Percentiles rank a stretch among this genome's conserved stretches.
phyloP scores from a whole-genome alignment of 192 early-diverging fungal species.

The Jimgerdemannia flammicorona region DNA sequence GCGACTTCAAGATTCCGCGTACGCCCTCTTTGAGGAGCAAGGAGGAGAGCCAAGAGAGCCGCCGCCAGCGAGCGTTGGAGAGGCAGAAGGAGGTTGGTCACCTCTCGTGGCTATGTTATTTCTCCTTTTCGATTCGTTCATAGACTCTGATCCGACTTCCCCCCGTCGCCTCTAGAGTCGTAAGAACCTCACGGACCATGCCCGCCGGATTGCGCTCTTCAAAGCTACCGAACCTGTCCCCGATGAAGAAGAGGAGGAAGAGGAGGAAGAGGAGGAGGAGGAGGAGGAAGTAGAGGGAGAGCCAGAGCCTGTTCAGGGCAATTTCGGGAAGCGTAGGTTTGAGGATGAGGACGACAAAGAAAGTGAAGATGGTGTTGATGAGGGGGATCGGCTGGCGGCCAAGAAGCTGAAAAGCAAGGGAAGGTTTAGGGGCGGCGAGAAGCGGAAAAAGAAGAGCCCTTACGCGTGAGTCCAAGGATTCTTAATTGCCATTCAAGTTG shows the following conservation, averaged over 20 bases:
- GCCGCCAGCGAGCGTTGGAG: conserved; percentile 29
- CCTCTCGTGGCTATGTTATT: not conserved
- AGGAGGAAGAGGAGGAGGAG: conserved; percentile 14
- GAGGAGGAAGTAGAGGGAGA: conserved; percentile 13
- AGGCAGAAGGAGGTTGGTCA: conserved; percentile 36
- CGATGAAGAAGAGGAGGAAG: conserved; percentile 23
- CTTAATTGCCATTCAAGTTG: not conserved
- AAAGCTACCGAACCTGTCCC: conserved; percentile 17
- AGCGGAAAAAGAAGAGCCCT: not conserved
- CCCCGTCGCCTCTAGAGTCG: conserved; percentile 20
- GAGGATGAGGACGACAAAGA: conserved; percentile 10
- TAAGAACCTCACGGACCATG: conserved; percentile 37
- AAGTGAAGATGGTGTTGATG: conserved; percentile 1
- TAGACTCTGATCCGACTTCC: not conserved
- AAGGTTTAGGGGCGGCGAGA: conserved; percentile 5
- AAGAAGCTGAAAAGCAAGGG: conserved; percentile 1
- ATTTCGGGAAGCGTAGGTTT: conserved; percentile 21
- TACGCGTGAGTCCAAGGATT: not conserved
- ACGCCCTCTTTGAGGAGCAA: conserved; percentile 21
- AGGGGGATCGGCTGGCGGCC: too few relatives aligned
- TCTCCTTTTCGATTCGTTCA: not conserved
- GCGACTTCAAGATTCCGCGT: conserved; percentile 18
- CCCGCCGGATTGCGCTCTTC: conserved; percentile 39
- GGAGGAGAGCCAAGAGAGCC: conserved; percentile 38
- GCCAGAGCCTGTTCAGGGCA: conserved; percentile 3